These are phyloP conservation scores for Lactarius pseudohatsudake DNA, from an alignment of 768 basidiomycete genomes.

Conservation along the genomic window DNA sequence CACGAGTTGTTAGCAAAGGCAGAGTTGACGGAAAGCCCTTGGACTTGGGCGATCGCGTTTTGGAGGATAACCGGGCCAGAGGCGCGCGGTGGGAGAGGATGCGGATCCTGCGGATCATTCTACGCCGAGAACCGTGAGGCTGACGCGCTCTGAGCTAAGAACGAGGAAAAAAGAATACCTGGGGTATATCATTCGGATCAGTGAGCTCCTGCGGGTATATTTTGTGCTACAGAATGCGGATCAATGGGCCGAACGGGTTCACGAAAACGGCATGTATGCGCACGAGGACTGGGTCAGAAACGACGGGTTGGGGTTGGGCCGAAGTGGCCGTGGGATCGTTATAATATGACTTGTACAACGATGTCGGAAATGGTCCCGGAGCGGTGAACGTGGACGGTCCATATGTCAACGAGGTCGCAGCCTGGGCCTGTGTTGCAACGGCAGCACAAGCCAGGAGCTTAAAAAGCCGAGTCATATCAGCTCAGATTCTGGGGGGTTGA, in stretches of 20 bases:
- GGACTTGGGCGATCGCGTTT: constrained; percentile 55
- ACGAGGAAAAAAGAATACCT: constrained; percentile 34
- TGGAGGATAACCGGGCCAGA: constrained; percentile 47
- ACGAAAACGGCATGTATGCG: constrained; percentile 6
- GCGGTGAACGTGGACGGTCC: constrained; percentile 54
- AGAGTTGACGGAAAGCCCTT: constrained; percentile 54
- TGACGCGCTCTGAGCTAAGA: background rate
- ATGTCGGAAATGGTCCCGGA: constrained; percentile 64
- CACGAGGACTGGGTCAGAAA: constrained; percentile 70
- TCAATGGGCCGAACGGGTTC: background rate
- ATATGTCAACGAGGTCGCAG: constrained; percentile 23
- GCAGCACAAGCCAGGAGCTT: constrained; percentile 16
- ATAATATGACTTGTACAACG: constrained; percentile 63
- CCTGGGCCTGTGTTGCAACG: constrained; percentile 4
- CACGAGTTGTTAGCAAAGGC: constrained; percentile 55
- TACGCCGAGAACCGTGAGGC: constrained; percentile 25
- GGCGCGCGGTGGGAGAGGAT: constrained; percentile 60
- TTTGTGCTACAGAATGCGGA: constrained; percentile 43
- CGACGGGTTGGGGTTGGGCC: constrained; percentile 72
- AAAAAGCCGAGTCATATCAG: constrained; percentile 6
- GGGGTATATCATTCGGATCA: constrained; percentile 57
- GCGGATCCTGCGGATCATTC: constrained; percentile 62
- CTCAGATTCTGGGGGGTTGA: background rate
- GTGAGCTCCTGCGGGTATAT: constrained; percentile 63
- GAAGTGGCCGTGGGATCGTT: constrained; percentile 72